Percentiles rank a stretch among this genome's conserved stretches.
phyloP scores from a whole-genome alignment of 169 alveolate species.

The Plasmodium reichenowi region DNA sequence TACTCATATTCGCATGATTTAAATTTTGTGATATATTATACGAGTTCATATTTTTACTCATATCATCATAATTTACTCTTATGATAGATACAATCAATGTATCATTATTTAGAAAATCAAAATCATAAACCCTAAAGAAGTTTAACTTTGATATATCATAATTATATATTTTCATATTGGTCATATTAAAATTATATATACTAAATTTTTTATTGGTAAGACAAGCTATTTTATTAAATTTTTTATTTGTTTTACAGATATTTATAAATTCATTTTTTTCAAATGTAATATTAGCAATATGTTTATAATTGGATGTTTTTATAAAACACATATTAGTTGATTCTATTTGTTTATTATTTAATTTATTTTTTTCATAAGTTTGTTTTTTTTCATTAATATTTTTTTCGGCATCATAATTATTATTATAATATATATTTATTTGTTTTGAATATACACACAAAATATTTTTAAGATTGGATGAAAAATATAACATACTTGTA shows the following conservation, averaged over 20 bases:
- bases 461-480: slow-evolving; percentile 14
- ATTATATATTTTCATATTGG: slow-evolving; percentile 5
- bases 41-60: too few relatives aligned
- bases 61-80: neutral
- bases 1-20: too few relatives aligned
- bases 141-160: slow-evolving; percentile 23
- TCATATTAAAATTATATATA: slow-evolving; percentile 20
- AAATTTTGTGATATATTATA: too few relatives aligned
- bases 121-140: slow-evolving; percentile 22
- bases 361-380: neutral
- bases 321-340: neutral
- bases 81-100: slow-evolving; percentile 12
- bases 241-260: neutral
- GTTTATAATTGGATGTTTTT: slow-evolving; percentile 5
- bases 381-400: neutral
- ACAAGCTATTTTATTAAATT: slow-evolving; percentile 38
- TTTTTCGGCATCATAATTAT: neutral
- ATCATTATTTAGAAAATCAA: slow-evolving; percentile 24
- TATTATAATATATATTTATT: slow-evolving; percentile 20
- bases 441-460: slow-evolving; percentile 24
- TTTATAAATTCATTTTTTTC: slow-evolving; percentile 27
- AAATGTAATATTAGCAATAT: slow-evolving; percentile 24
- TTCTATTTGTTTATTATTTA: neutral
- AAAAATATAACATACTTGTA: slow-evolving; percentile 9
- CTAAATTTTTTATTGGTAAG: slow-evolving; percentile 39